Evolutionary conservation across 352 stramenopile species (phyloP).

Genomic region (Globisporangium abappressorium): DNA sequence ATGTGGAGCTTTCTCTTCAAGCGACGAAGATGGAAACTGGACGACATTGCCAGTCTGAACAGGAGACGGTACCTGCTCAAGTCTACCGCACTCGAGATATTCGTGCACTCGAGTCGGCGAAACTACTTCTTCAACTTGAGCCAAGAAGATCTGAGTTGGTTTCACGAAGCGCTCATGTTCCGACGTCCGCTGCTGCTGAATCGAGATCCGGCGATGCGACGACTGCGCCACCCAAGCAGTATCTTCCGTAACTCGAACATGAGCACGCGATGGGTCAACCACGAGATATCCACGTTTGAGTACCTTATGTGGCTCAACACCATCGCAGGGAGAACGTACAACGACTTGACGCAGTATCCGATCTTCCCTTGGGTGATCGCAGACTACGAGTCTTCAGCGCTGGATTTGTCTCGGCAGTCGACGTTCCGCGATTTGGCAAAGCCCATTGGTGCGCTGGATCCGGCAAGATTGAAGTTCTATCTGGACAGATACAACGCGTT

Average conservation of each 20-base stretch:
- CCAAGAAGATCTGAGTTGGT: constrained; percentile 45
- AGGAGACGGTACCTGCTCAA: constrained; percentile 81
- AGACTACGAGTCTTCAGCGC: constrained; percentile 75
- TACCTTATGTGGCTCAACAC: constrained; percentile 93
- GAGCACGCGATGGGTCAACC: constrained; percentile 68
- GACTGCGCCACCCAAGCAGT: constrained; percentile 74
- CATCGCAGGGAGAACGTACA: constrained; percentile 86
- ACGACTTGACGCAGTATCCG: constrained; percentile 96
- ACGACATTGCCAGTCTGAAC: constrained; percentile 71
- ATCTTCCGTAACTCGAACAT: constrained; percentile 79
- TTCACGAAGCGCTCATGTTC: constrained; percentile 68
- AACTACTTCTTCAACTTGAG: constrained; percentile 85
- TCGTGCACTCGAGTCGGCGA: constrained; percentile 79
- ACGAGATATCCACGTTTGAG: constrained; percentile 96
- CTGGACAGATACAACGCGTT: constrained; percentile 93
- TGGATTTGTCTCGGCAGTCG: constrained; percentile 64
- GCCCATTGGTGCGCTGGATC: constrained; percentile 96
- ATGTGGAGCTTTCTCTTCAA: constrained; percentile 76
- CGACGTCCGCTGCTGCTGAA: constrained; percentile 58
- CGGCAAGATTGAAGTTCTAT: constrained; percentile 89
- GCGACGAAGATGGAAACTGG: constrained; percentile 57
- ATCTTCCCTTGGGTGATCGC: constrained; percentile 92
- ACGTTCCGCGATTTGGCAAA: constrained; percentile 97
- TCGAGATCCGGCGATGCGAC: constrained; percentile 64
- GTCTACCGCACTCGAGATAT: constrained; percentile 74